Evolutionary conservation across 768 basidiomycete species (phyloP).

Genomic region (Amanita jacksonii): DNA sequence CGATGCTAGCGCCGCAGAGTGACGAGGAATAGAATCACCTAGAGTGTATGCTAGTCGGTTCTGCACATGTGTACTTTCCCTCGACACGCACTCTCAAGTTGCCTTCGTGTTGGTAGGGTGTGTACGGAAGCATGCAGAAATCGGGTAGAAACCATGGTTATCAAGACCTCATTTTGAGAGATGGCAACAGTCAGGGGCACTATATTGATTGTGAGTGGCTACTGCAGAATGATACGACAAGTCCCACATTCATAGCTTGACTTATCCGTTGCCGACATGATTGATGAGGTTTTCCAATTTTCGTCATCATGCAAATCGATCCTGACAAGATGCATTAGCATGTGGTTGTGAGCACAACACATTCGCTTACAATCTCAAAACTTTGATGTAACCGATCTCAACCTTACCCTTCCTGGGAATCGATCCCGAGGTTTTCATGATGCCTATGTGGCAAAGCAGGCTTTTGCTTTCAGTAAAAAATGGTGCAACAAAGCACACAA

Average conservation of each 20-base stretch:
- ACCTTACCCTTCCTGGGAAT: conserved; percentile 27
- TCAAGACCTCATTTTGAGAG: conserved; percentile 51
- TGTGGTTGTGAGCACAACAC: background rate
- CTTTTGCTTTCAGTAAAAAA: conserved; percentile 22
- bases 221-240: no score
- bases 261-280: conserved; percentile 33
- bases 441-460: conserved; percentile 33
- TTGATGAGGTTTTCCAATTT: conserved; percentile 37
- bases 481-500: conserved; percentile 38
- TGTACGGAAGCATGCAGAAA: conserved; percentile 21
- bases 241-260: conserved; percentile 45
- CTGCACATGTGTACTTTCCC: background rate
- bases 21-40: conserved; percentile 13
- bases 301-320: conserved; percentile 42
- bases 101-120: conserved; percentile 28
- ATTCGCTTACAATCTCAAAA: conserved; percentile 43
- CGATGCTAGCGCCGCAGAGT: conserved; percentile 21
- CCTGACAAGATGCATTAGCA: conserved; percentile 21
- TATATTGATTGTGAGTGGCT: no score
- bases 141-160: conserved; percentile 16
- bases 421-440: conserved; percentile 38
- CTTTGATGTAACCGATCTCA: conserved; percentile 36
- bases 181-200: conserved; percentile 46
- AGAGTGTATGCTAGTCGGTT: background rate
- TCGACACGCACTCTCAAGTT: conserved; percentile 11